Evolutionary conservation across 1,284 basidiomycete species (phyloP), one percentile per base, ranked within the genome.

Genomic region (Moesziomyces globuligerus): DNA sequence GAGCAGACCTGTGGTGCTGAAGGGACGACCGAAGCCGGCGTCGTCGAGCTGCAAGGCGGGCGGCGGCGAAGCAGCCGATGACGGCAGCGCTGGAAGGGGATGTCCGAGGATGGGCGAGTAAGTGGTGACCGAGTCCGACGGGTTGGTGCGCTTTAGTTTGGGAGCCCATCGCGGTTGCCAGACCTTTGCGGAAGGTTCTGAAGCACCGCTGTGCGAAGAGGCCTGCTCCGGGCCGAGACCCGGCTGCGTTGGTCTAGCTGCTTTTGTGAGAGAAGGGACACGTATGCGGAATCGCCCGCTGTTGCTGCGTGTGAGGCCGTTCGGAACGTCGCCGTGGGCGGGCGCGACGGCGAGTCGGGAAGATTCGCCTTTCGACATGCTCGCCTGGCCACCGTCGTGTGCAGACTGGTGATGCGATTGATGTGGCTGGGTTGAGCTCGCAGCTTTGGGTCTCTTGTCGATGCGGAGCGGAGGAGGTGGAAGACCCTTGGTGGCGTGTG

Each of bases 151-250:
- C 23, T 56, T 69, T 25, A 62, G 46, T 32, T 53, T 70, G 5
- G 67, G 67, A 23, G 67, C 60, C 67, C 67, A 70, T 46, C 67
- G 49, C 2, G 59, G 67, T 23, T 64, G 55, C 67, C 67, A 70
- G 4, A 15, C 46, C 36, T 54, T 59, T 24, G 41, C 18, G 20
- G 37, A 23, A 10, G 45, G 28, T 10, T 43, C 26, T 5, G 40
- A 4, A 6, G n/a, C 20, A 6, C 17, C 5, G 44, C 29, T 47
- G 7, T 43, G 42, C 25, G 4, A 24, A 1, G 45, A n/a, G 10
- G 46, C 18, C 18, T 13, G 25, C 36, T 34, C 24, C 36, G 18
- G 26, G 50, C 25, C 34, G 26, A 23, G 47, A 17, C 38, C 42
- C 48, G n/a, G n/a, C n/a, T n/a, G n/a, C n/a, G 43, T n/a, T 17